Evolutionary conservation across 768 basidiomycete species (phyloP).

Genomic region (Phanerochaete carnosa): DNA sequence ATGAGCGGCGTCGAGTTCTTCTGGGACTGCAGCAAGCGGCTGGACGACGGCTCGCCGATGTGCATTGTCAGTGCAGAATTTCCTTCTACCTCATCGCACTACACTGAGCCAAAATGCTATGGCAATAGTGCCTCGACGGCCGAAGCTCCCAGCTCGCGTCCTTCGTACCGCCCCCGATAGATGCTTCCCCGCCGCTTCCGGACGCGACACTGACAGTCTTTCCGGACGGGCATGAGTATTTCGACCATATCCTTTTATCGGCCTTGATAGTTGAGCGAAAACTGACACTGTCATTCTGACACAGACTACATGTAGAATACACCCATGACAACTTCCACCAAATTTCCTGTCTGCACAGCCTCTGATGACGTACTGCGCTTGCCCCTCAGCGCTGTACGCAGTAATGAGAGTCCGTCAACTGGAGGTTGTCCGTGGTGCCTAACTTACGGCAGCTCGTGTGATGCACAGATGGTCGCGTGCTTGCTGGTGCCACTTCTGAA

Average conservation of each 20-base stretch:
- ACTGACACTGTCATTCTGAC: constrained; percentile 18
- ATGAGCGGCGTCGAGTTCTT: constrained; percentile 33
- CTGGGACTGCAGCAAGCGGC: constrained; percentile 43
- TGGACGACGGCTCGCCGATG: constrained; percentile 46
- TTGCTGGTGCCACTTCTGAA: too few relatives aligned
- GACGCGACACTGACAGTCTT: constrained; percentile 43
- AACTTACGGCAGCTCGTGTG: neutral
- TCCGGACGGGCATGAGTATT: constrained; percentile 39
- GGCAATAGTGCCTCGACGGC: constrained; percentile 34
- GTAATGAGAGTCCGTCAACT: neutral
- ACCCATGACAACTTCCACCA: neutral
- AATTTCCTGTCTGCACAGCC: neutral
- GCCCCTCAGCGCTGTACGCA: neutral
- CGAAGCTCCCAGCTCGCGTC: constrained; percentile 35
- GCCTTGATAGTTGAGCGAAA: constrained; percentile 42
- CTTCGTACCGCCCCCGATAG: constrained; percentile 45
- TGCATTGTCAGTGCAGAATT: constrained; percentile 36
- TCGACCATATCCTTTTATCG: constrained; percentile 45
- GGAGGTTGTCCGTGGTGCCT: neutral
- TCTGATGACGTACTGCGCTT: neutral
- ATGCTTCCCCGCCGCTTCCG: constrained; percentile 45
- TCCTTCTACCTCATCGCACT: neutral
- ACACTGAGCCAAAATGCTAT: neutral
- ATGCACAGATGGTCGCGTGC: too few relatives aligned
- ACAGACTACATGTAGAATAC: neutral